These are phyloP conservation scores for Pinus albicaulis DNA, from an alignment of 75 land plant genomes.

Conservation along the genomic window DNA sequence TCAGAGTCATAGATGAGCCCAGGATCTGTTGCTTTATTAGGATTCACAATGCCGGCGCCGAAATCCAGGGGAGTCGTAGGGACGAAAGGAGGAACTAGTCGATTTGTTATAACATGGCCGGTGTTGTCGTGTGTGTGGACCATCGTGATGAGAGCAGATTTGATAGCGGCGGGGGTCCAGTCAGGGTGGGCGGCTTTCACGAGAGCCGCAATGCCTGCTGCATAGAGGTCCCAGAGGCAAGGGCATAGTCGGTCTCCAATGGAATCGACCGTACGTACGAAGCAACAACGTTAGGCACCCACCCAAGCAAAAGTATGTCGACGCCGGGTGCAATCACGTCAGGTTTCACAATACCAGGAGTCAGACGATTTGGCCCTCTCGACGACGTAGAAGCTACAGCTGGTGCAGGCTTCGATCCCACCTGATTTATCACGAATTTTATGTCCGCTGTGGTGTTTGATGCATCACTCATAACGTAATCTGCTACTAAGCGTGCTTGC, in stretches of 20 bases:
- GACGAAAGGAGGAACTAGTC: too few relatives aligned
- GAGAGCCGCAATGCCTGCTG: constrained; percentile 3
- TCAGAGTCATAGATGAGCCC: too few relatives aligned
- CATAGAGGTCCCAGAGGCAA: constrained; percentile 14
- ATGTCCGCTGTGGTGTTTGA: constrained; percentile 13
- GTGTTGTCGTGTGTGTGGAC: background rate
- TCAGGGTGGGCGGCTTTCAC: constrained; percentile 11
- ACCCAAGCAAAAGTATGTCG: constrained; percentile 23
- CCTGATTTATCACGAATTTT: constrained; percentile 18
- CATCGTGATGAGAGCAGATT: constrained; percentile 14
- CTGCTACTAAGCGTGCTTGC: too few relatives aligned
- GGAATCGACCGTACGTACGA: background rate
- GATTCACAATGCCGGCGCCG: too few relatives aligned
- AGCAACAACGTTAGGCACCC: background rate
- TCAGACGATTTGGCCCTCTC: constrained; percentile 23
- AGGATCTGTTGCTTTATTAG: too few relatives aligned
- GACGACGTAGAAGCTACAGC: constrained; percentile 28
- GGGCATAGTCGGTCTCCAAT: too few relatives aligned
- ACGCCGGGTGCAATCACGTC: constrained; percentile 41
- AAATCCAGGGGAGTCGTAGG: too few relatives aligned
- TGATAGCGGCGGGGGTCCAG: constrained; percentile 32
- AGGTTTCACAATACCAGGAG: constrained; percentile 33
- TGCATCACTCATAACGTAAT: too few relatives aligned
- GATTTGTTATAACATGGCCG: too few relatives aligned
- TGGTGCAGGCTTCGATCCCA: constrained; percentile 30